phyloP scores from a whole-genome alignment of 2,329 filamentous ascomycete genomes.

The Epichloe aotearoae region DNA sequence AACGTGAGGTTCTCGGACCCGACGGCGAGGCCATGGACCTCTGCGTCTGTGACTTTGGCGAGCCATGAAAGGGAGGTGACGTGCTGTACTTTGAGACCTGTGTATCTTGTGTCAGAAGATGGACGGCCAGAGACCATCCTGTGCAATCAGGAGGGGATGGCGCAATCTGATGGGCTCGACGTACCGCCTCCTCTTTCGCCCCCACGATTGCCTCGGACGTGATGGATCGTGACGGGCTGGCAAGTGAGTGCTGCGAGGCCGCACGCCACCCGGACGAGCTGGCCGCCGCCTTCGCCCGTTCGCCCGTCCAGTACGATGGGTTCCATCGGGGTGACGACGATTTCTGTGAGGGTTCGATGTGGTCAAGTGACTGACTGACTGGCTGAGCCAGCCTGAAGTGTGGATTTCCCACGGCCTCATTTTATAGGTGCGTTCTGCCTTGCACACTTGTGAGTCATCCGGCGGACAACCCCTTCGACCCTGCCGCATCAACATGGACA shows the following conservation, averaged over 20 bases:
- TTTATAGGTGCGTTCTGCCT: no score
- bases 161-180: constrained; percentile 1
- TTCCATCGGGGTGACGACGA: constrained; percentile 12
- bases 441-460: no score
- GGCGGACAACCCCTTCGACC: no score
- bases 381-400: no score
- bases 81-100: constrained; percentile 49
- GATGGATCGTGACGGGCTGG: constrained; percentile 36
- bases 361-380: not conserved
- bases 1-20: constrained; percentile 39
- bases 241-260: constrained; percentile 42
- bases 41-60: constrained; percentile 35
- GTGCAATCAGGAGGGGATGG: no score
- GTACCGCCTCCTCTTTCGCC: constrained; percentile 15
- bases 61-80: constrained; percentile 42
- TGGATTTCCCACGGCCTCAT: no score
- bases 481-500: no score
- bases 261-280: constrained; percentile 44
- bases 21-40: constrained; percentile 35
- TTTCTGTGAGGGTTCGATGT: not conserved
- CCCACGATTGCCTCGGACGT: constrained; percentile 42
- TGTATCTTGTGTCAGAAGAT: not conserved
- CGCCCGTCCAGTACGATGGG: constrained; percentile 39
- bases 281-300: constrained; percentile 48
- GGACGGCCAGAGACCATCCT: no score